Conservation (phyloP, 2,329 filamentous ascomycete species). For the Paracorniculantispora psalliotae region DNA sequence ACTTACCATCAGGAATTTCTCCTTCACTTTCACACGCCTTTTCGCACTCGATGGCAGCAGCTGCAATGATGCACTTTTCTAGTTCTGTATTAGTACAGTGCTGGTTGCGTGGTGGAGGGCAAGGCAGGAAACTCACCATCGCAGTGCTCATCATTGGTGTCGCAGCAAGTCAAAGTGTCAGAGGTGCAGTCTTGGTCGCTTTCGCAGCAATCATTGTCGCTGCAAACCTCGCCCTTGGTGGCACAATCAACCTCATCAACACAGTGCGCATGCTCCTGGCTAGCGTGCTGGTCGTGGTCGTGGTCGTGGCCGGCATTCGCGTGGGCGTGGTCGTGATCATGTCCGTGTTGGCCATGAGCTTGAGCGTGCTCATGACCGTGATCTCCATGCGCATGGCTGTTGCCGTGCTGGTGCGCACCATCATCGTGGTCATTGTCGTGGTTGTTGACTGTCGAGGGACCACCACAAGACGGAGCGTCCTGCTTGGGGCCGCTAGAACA, state of each 20-base stretch:
- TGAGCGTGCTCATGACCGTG: not conserved
- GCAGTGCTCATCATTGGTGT: constrained; percentile 23
- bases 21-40: constrained; percentile 24
- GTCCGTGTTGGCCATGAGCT: not conserved
- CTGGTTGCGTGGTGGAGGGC: not conserved
- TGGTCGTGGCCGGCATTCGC: not conserved
- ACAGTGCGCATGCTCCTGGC: constrained; percentile 8
- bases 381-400: not conserved
- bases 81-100: not conserved
- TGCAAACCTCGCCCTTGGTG: constrained; percentile 12
- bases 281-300: constrained; percentile 5
- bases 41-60: constrained; percentile 27
- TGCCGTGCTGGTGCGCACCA: too few species aligned
- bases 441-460: not conserved
- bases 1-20: constrained; percentile 7
- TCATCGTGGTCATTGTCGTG: not conserved
- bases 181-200: constrained; percentile 16
- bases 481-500: constrained; percentile 12
- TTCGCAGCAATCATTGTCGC: constrained; percentile 19
- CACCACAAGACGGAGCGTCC: constrained; percentile 1
- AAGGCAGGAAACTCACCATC: constrained; percentile 17
- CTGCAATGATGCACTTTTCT: constrained; percentile 29
- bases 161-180: constrained; percentile 22
- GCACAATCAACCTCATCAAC: constrained; percentile 11
- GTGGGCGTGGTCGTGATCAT: not conserved